phyloP scores from a whole-genome alignment of 2,329 filamentous ascomycete species.

The Pseudocercospora fijiensis region DNA sequence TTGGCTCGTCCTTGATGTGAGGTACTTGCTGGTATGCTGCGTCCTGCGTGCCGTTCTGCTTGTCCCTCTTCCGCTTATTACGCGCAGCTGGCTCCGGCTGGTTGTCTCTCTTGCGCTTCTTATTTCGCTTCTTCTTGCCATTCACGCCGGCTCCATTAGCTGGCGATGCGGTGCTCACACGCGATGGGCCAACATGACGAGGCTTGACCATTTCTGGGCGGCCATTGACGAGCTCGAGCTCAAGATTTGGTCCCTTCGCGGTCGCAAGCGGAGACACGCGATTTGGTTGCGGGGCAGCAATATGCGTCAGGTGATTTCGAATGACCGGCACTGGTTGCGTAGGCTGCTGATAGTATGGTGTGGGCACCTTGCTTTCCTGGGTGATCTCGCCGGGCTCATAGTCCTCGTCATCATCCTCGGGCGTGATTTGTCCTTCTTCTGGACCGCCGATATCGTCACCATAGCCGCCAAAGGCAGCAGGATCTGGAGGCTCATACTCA shows the following conservation, averaged over 20 bases:
- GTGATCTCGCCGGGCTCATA: conserved; percentile 41
- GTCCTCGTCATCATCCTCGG: conserved; percentile 38
- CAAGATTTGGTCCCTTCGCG: conserved; percentile 47
- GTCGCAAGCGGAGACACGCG: conserved; percentile 62
- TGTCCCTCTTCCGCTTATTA: conserved; percentile 36
- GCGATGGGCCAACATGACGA: conserved; percentile 27
- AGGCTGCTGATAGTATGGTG: conserved; percentile 22
- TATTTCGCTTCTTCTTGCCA: conserved; percentile 37
- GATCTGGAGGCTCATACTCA: conserved; percentile 38
- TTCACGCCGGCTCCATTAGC: conserved; percentile 21
- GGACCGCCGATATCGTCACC: conserved; percentile 21
- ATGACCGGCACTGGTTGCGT: conserved; percentile 59
- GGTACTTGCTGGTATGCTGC: conserved; percentile 43
- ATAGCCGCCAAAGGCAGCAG: conserved; percentile 28
- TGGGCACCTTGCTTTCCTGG: conserved; percentile 27
- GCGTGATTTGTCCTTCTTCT: conserved; percentile 21
- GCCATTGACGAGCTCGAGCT: conserved; percentile 50
- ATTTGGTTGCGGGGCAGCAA: conserved; percentile 73
- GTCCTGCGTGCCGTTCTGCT: conserved; percentile 38
- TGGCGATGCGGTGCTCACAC: conserved; percentile 34
- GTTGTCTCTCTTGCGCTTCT: conserved; percentile 40
- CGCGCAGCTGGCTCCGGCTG: conserved; percentile 19
- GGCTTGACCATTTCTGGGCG: conserved; percentile 35
- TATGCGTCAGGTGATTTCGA: conserved; percentile 60
- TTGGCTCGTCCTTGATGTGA: conserved; percentile 62